A percentile compares a stretch with the other conserved stretches of the same genome.
Evolutionary conservation across 345 rosid species (phyloP).

Genomic region (Dipteronia sinensis): DNA sequence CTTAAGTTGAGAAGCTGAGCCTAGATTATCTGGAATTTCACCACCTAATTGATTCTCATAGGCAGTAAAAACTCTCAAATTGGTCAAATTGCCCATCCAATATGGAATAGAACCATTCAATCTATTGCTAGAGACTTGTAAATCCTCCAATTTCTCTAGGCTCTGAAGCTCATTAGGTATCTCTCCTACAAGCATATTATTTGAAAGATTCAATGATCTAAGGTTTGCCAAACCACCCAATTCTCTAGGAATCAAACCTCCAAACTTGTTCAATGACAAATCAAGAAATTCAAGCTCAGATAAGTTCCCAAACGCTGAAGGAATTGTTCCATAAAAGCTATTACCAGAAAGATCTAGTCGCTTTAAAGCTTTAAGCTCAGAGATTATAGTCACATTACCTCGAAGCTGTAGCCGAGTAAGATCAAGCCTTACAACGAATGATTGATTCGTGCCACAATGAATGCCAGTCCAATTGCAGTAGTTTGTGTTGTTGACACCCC

Average conservation of each 20-base stretch:
- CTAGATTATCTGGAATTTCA: slow-evolving; percentile 67
- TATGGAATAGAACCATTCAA: slow-evolving; percentile 72
- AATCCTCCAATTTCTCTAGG: slow-evolving; percentile 63
- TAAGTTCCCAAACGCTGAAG: slow-evolving; percentile 62
- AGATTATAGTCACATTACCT: slow-evolving; percentile 72
- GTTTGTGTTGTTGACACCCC: slow-evolving; percentile 67
- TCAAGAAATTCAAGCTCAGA: slow-evolving; percentile 76
- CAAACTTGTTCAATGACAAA: slow-evolving; percentile 70
- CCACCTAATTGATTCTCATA: slow-evolving; percentile 67
- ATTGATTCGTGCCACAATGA: slow-evolving; percentile 60
- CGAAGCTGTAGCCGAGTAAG: slow-evolving; percentile 77
- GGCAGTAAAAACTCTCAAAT: slow-evolving; percentile 61
- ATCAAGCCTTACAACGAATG: slow-evolving; percentile 69
- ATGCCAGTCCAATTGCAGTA: slow-evolving; percentile 85
- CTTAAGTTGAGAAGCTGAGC: slow-evolving; percentile 60
- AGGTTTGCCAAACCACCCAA: slow-evolving; percentile 60
- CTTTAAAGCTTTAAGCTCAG: slow-evolving; percentile 68
- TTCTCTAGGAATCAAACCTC: slow-evolving; percentile 65
- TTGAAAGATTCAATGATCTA: slow-evolving; percentile 57
- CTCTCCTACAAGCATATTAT: slow-evolving; percentile 68
- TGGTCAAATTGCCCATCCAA: slow-evolving; percentile 71
- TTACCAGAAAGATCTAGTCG: slow-evolving; percentile 68
- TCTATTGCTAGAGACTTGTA: slow-evolving; percentile 69
- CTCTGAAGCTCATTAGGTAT: slow-evolving; percentile 60
- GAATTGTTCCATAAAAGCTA: slow-evolving; percentile 68